Evolutionary conservation across 208 protist species (phyloP).

Genomic region (Blechomonas ayalai): DNA sequence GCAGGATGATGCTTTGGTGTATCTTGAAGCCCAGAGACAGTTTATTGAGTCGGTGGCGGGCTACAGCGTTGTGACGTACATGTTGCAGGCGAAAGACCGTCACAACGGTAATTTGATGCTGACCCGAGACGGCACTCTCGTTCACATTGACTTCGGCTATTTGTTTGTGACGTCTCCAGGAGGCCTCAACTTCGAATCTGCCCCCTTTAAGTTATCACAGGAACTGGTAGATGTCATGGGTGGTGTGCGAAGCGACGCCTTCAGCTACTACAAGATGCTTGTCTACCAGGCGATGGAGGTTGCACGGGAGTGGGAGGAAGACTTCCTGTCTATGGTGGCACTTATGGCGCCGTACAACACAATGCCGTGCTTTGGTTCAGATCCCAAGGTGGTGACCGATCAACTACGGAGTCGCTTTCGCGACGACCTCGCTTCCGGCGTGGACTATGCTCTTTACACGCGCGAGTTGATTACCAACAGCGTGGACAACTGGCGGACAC

Average conservation of each 20-base stretch:
- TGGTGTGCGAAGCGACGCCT: conserved; percentile 51
- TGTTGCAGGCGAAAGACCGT: conserved; percentile 93
- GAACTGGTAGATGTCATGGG: conserved; percentile 92
- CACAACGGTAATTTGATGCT: conserved; percentile 96
- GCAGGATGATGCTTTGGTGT: conserved; percentile 34
- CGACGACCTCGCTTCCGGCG: conserved; percentile 70
- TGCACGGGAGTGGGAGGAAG: conserved; percentile 62
- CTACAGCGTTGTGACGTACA: conserved; percentile 92
- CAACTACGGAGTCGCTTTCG: conserved; percentile 80
- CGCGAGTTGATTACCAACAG: conserved; percentile 83
- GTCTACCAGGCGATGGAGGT: conserved; percentile 79
- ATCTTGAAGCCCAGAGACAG: conserved; percentile 70
- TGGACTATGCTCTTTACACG: conserved; percentile 77
- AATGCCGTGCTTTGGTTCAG: conserved; percentile 83
- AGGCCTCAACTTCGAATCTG: conserved; percentile 91
- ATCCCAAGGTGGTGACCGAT: conserved; percentile 40
- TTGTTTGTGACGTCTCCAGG: conserved; percentile 94
- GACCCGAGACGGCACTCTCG: conserved; percentile 75
- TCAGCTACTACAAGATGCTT: conserved; percentile 88
- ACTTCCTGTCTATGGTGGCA: conserved; percentile 73
- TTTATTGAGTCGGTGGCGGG: conserved; percentile 93
- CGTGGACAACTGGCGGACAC: conserved; percentile 90
- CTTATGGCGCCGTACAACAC: conserved; percentile 84
- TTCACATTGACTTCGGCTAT: conserved; percentile 98
- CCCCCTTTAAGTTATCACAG: conserved; percentile 91